Percentiles rank a stretch among this genome's conserved stretches.
These are phyloP conservation scores for Entomortierella beljakovae DNA, from an alignment of 192 early-diverging fungal species.

Conservation along the genomic window DNA sequence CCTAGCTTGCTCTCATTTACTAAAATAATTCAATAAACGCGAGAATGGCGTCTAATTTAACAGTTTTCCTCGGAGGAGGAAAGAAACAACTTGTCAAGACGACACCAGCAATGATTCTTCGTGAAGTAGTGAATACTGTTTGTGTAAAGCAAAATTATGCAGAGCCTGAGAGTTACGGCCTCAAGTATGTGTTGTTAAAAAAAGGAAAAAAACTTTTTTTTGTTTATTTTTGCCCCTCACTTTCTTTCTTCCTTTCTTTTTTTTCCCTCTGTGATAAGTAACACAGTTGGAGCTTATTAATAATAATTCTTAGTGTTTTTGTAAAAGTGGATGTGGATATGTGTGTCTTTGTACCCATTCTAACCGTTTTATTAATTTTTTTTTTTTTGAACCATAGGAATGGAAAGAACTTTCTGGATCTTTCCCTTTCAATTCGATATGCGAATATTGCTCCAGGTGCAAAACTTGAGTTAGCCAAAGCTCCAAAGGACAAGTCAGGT, in stretches of 20 bases:
- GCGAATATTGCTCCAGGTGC: constrained; percentile 86
- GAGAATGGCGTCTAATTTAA: constrained; percentile 73
- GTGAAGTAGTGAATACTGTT: constrained; percentile 70
- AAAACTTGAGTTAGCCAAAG: constrained; percentile 69
- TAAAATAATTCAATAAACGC: too few relatives aligned
- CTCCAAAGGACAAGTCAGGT: constrained; percentile 50
- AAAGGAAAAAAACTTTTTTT: background rate
- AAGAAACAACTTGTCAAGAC: constrained; percentile 71
- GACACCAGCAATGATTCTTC: constrained; percentile 79
- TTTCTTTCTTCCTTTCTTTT: background rate
- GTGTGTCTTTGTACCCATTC: background rate
- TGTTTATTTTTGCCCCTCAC: background rate
- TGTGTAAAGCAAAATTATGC: constrained; percentile 67
- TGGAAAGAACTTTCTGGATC: constrained; percentile 74
- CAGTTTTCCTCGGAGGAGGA: constrained; percentile 61
- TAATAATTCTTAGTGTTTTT: too few relatives aligned
- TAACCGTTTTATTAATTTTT: background rate
- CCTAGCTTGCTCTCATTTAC: too few relatives aligned
- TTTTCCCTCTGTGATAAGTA: background rate
- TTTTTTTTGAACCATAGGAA: constrained; percentile 25
- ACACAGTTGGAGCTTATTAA: too few relatives aligned
- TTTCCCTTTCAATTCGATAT: constrained; percentile 80
- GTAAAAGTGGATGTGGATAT: background rate
- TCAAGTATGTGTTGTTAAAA: constrained; percentile 62
- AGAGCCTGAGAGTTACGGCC: constrained; percentile 65